Evolutionary conservation across 2,329 filamentous ascomycete species (phyloP).

Genomic region (Colletotrichum tofieldiae): DNA sequence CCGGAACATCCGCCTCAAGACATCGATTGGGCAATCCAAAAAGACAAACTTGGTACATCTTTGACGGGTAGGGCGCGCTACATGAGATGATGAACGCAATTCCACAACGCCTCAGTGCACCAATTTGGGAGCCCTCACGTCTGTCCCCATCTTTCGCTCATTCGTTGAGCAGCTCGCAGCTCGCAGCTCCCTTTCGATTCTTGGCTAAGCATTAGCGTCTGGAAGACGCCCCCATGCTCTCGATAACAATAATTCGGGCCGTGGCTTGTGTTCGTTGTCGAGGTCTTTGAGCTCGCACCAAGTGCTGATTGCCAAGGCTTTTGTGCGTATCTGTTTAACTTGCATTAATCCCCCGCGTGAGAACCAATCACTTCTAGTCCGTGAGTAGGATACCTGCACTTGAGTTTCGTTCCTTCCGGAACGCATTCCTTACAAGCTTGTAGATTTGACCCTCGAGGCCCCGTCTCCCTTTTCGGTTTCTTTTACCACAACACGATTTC

Average conservation of each 20-base stretch:
- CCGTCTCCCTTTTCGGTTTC: background rate
- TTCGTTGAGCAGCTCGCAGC: background rate
- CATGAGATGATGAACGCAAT: background rate
- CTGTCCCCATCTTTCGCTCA: background rate
- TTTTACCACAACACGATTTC: background rate
- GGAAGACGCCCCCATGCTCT: background rate
- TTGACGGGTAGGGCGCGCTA: background rate
- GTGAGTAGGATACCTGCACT: background rate
- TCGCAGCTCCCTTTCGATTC: background rate
- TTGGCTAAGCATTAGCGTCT: background rate
- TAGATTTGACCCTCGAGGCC: background rate
- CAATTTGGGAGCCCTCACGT: background rate
- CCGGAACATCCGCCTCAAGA: background rate
- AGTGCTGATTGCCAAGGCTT: background rate
- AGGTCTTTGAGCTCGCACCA: background rate
- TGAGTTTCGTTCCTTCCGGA: background rate
- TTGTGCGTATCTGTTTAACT: background rate
- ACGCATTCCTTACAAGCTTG: background rate
- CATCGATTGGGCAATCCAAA: background rate
- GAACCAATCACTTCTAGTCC: background rate
- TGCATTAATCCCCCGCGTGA: background rate
- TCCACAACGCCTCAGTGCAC: conserved; percentile 5
- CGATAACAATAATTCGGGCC: background rate
- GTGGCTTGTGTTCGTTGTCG: background rate
- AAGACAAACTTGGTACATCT: background rate